Evolutionary conservation across 768 basidiomycete genomes (phyloP), one percentile per base, ranked within the genome.

Genomic region (Russula sp.): DNA sequence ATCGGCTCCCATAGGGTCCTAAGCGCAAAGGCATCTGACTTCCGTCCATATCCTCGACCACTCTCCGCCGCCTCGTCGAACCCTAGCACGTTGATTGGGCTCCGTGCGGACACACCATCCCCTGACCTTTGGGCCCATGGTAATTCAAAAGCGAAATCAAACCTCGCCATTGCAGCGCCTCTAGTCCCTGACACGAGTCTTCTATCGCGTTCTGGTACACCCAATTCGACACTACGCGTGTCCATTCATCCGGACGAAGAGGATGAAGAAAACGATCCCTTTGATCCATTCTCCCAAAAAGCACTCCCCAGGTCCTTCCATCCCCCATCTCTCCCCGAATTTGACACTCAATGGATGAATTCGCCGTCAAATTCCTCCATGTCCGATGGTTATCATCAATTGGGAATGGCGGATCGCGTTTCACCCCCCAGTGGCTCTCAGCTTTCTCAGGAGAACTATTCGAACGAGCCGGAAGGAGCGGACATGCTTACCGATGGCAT

Each of bases 161-260:
- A 93, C 72, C 82, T 97, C 10, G 94, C 94, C 40, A 94, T 96
- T 65, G 94, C 94, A 9, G 90, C 92, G 0, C 94, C 94, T 5
- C 79, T 97, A 26, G 81, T 94, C 51, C 89, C 91, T 53, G 90
- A 92, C 65, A 83, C 82, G 63, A 78, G 76, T 4, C 68, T 79
- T 66, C 73, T 71, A 49, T 76, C 83, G 34, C 81, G 85, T 49
- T 80, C 87, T 6, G 78, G 81, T 52, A 88, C 89, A 0, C 89
- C 90, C 13, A 89, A 84, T 63, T 87, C 86, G 30, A 81, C 81
- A 5, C 78, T 89, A 32, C 85, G 88, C 44, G 84, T 87, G 13
- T 85, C 86, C 32, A 78, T 83, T 48, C 82, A 81, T 62, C 80
- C 79, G 10, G 82, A 79, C 26, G 85, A 85, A 65, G 79, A 81